Percentiles rank a stretch among this genome's conserved stretches.
Conservation (phyloP, 805 yeast genomes). For the Ogataea pilisensis region DNA sequence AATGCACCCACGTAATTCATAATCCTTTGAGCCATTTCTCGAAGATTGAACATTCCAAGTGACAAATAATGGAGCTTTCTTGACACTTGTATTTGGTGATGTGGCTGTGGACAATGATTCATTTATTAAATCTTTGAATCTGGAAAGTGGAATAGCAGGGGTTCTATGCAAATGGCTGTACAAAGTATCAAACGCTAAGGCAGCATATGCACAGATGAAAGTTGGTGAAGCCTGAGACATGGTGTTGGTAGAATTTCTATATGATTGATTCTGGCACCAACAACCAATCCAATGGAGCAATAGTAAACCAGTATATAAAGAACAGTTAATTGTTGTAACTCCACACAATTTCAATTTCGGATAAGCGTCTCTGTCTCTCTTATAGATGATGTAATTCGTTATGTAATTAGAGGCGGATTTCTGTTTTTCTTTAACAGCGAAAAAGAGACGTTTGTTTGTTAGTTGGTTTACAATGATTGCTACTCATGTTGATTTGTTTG, state of each 20-base stretch:
- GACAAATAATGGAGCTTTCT: constrained; percentile 65
- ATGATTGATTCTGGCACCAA: too few species aligned
- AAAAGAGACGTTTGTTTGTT: too few species aligned
- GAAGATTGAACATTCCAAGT: constrained; percentile 63
- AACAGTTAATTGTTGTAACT: too few species aligned
- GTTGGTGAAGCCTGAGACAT: constrained; percentile 7
- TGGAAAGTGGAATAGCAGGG: constrained; percentile 9
- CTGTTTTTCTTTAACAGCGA: too few species aligned
- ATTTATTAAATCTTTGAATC: constrained; percentile 11
- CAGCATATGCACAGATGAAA: constrained; percentile 32
- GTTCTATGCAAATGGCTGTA: constrained; percentile 25
- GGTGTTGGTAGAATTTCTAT: not conserved
- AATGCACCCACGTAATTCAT: constrained; percentile 79
- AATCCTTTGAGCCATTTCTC: constrained; percentile 18
- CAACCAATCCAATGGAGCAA: too few species aligned
- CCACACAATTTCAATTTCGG: too few species aligned
- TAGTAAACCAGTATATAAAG: too few species aligned
- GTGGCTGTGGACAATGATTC: not conserved
- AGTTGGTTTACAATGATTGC: too few species aligned
- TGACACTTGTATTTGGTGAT: constrained; percentile 7
- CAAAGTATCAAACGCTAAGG: constrained; percentile 38
- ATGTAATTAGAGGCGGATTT: too few species aligned
- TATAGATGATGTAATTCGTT: too few species aligned
- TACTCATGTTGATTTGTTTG: not conserved
- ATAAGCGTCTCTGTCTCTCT: too few species aligned